Base-by-base conservation (phyloP, 306 rosid species). In the Malus orientalis region DNA sequence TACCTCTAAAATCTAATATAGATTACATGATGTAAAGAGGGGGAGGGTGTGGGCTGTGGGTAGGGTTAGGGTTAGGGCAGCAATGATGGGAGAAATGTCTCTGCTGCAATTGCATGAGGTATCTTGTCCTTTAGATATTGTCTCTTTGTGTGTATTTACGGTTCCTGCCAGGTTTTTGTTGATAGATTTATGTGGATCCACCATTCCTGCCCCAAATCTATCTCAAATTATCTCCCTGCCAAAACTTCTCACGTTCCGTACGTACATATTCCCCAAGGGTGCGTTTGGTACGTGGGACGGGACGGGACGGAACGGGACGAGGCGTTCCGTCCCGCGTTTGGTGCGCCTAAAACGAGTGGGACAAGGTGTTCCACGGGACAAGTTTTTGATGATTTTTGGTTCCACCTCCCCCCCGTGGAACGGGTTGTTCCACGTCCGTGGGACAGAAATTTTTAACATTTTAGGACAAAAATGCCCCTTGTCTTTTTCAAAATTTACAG, bases 81-180 rank as follows among this genome's bases (percentile, higher is more conserved):
- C 78, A 76, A 79, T 80, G 88, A 88, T 82, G 82, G 82, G 85
- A 74, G 87, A 89, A 82, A 81, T 84, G 86, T 84, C 87, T 80
- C 79, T 86, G 91, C 77, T 72, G 49, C 49, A 44, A 44, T 44
- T 44, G 14, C 49, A 44, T 59, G 75, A 82, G 84, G 89, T 76
- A 76, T 85, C 89, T 85, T 83, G 90, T 80, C 81, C 68, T 82
- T 61, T 86, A 75, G 79, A 80, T 83, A 36, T 84, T 78, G 74
- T 68, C 76, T 77, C 76, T 77, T 76, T 80, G 40, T 86, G 83
- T 85, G 81, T 73, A 59, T 59, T 57, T 71, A 60, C 16, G 20
- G 58, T 81, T 76, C 71, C 30, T 85, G 86, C 79, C 80, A 74
- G 70, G 73, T 36, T 73, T 77, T 80, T 3, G 69, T 78, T 47